Base-by-base conservation (phyloP, 805 yeast species). In the Torulaspora indica region DNA sequence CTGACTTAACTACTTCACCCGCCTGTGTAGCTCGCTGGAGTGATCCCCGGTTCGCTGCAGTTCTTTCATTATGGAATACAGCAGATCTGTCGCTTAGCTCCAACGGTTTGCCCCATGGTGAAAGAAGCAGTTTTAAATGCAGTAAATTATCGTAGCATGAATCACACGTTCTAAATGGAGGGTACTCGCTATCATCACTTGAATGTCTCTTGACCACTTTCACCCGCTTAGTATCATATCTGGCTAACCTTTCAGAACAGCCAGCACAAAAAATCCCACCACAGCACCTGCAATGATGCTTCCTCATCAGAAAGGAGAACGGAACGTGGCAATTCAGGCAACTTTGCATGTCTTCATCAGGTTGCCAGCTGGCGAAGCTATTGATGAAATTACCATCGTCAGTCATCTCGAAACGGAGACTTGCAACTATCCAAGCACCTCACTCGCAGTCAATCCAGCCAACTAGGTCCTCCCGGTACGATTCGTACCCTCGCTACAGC, bases 241-340 rank as follows among this genome's bases (percentile, higher is more conserved):
- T 51, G 2, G 55, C 54, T 50, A 61, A 64, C 23, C 50, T 46
- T 14, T 48, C 52, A 20, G 58, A 44, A 35, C 69, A 65, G n/a
- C 45, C 34, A 7, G 54, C 75, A 60, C 89, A 82, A 29, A 75
- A 81, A 3, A 81, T 74, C n/a, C 76, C 67, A 1, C 88, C 88
- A 63, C 88, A 82, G 48, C 73, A 72, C 34, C 88, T 69, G 57
- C 88, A 82, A 61, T 82, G 88, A 60, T 82, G 88, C 44, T 79
- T 72, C 45, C 87, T 67, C 50, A 73, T 70, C 53, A 79, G 70
- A 41, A 80, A 66, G 1, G 75, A 68, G 58, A 75, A 82, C 27
- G 52, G 53, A 0, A 61, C 45, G 13, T 60, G 52, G 56, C 88
- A 82, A 12, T 72, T 58, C 24, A 70, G 67, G 53, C 88, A 82